Evolutionary conservation across 768 basidiomycete genomes (phyloP).

Genomic region (Sporobolomyces pararoseus): DNA sequence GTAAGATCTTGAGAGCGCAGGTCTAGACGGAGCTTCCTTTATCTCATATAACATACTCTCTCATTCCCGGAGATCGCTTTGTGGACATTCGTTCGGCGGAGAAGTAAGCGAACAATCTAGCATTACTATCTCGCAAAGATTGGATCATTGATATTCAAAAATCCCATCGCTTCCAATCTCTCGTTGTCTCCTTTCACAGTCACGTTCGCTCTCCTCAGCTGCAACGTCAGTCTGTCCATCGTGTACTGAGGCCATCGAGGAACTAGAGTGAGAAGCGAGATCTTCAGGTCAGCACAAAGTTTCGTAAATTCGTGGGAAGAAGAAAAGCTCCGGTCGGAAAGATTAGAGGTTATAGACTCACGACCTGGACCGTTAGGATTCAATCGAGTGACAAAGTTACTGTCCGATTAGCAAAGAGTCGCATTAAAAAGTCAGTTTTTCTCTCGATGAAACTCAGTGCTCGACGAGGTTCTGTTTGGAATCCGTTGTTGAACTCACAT

Average conservation of each 20-base stretch:
- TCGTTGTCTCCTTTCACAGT: constrained; percentile 28
- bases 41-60: too few relatives aligned
- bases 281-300: too few relatives aligned
- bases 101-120: too few relatives aligned
- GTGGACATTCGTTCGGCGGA: too few relatives aligned
- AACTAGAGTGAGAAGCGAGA: too few relatives aligned
- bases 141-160: constrained; percentile 37
- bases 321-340: too few relatives aligned
- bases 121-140: constrained; percentile 27
- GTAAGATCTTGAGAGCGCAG: too few relatives aligned
- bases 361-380: constrained; percentile 38
- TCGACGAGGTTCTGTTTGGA: not conserved
- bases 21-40: too few relatives aligned
- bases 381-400: constrained; percentile 32
- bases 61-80: too few relatives aligned
- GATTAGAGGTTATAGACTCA: not conserved
- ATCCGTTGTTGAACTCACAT: constrained; percentile 18
- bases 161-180: constrained; percentile 37
- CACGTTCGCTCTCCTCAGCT: constrained; percentile 30
- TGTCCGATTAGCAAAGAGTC: too few relatives aligned
- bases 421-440: too few relatives aligned
- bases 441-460: not conserved
- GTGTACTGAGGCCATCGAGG: constrained; percentile 38
- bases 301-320: too few relatives aligned
- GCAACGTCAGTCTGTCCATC: constrained; percentile 34